phyloP scores from a whole-genome alignment of 805 yeast genomes.

The Hanseniaspora vineae region DNA sequence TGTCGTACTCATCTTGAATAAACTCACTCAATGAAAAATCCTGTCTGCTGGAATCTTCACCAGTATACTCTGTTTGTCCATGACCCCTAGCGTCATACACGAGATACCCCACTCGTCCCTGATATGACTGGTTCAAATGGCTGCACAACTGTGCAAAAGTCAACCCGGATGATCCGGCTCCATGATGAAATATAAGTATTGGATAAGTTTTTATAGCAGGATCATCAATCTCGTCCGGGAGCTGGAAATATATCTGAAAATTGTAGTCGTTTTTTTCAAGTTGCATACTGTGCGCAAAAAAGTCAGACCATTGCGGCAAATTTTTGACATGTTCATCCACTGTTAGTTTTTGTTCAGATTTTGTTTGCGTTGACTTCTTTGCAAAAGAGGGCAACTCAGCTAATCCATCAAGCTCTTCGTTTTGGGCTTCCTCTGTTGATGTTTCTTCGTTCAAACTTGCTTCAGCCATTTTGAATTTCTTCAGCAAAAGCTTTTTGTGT shows the following conservation, averaged over 20 bases:
- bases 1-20: slow-evolving; percentile 40
- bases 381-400: background rate
- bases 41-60: slow-evolving; percentile 11
- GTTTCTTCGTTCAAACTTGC: background rate
- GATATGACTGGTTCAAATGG: slow-evolving; percentile 19
- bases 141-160: slow-evolving; percentile 51
- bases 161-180: slow-evolving; percentile 85
- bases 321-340: background rate
- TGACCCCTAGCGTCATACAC: slow-evolving; percentile 81
- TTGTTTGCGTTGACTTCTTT: background rate
- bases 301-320: slow-evolving; percentile 14
- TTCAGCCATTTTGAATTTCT: slow-evolving; percentile 1
- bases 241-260: slow-evolving; percentile 45
- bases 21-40: slow-evolving; percentile 38
- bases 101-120: slow-evolving; percentile 21
- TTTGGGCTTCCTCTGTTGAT: background rate
- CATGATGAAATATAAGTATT: slow-evolving; percentile 72
- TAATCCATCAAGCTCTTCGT: background rate
- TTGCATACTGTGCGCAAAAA: slow-evolving; percentile 10
- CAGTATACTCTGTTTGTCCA: slow-evolving; percentile 35
- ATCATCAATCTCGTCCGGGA: slow-evolving; percentile 9
- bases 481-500: slow-evolving; percentile 1
- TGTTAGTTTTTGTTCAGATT: too few relatives aligned
- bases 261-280: background rate
- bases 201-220: slow-evolving; percentile 26